Base-by-base conservation (phyloP, 345 rosid species). In the Diplotaxis tenuifolia region DNA sequence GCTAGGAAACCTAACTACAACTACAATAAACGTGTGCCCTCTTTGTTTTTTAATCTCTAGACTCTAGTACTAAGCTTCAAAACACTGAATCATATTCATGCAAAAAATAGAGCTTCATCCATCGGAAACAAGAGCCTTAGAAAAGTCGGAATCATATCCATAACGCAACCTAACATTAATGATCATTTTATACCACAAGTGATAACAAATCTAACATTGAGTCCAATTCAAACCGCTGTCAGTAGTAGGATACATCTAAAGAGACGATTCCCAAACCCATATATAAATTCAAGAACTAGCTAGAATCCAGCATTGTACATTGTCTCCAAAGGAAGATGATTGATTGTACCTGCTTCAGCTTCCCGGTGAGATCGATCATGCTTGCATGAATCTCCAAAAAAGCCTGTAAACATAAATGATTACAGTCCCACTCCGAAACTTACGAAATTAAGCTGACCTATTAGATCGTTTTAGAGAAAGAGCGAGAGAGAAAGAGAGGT, bases 371-470 rank as follows among this genome's bases (percentile, higher is more conserved):
- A 58, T 86, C 84, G 36, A 84, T 82, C 89, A 86, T 82, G 76
- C 83, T 84, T 57, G 83, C 78, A 69, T 84, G 89, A 69, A 83
- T 81, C 86, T 86, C 89, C 27, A 82, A 38, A 75, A 86, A 84
- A 9, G 82, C 86, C 86, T 86, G 71, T 36, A 61, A 29, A 31
- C 4, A 22, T 19, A 20, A 9, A 29, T 16, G 52, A 54, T 10
- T 22, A 54, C 42, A 59, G 60, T 18, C 60, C 34, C 49, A 7
- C n/a, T 55, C 18, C 1, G 3, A 28, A 7, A 16, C 50, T 42
- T 42, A 67, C 5, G 9, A 55, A 67, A 36, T 36, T 34, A n/a
- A 19, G 47, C n/a, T 4, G 1, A 23, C 45, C 19, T 15, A 32
- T 1, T 25, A 16, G 4, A 6, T 42, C 19, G 9, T 36, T 62